phyloP scores from a whole-genome alignment of 805 yeast species.

The Hanseniaspora jakobsenii region DNA sequence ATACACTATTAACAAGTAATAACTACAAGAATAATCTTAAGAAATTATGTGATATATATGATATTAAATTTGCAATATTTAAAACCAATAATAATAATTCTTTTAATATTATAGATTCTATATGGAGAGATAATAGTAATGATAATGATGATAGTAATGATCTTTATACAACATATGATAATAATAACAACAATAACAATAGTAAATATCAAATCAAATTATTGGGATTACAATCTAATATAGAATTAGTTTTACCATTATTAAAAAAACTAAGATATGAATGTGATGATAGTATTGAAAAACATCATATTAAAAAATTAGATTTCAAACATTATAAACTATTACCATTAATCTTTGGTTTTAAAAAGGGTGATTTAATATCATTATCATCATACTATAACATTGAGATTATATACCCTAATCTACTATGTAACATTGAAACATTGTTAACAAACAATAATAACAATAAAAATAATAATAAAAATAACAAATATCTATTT shows the following conservation, averaged over 20 bases:
- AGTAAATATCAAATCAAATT: not conserved
- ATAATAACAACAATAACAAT: not conserved
- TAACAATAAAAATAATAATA: too few species aligned
- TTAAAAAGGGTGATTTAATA: slow-evolving; percentile 20
- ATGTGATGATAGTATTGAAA: too few species aligned
- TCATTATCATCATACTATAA: slow-evolving; percentile 18
- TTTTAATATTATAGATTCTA: not conserved
- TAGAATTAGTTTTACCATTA: not conserved
- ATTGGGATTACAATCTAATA: not conserved
- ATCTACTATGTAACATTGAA: slow-evolving; percentile 13
- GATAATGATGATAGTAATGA: not conserved
- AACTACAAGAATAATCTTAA: not conserved
- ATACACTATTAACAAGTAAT: not conserved
- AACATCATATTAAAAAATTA: slow-evolving; percentile 20
- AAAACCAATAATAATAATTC: too few species aligned
- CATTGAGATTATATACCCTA: slow-evolving; percentile 20
- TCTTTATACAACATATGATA: too few species aligned
- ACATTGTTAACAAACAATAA: not conserved
- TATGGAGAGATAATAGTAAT: not conserved
- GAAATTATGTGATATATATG: not conserved
- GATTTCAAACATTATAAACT: slow-evolving; percentile 21
- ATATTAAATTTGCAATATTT: not conserved
- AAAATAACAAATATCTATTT: too few species aligned
- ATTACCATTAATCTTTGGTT: slow-evolving; percentile 22
- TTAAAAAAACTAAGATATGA: not conserved